These are phyloP conservation scores for Lolium multiflorum DNA, from an alignment of 176 grass and related monocot species.

Conservation along the genomic window DNA sequence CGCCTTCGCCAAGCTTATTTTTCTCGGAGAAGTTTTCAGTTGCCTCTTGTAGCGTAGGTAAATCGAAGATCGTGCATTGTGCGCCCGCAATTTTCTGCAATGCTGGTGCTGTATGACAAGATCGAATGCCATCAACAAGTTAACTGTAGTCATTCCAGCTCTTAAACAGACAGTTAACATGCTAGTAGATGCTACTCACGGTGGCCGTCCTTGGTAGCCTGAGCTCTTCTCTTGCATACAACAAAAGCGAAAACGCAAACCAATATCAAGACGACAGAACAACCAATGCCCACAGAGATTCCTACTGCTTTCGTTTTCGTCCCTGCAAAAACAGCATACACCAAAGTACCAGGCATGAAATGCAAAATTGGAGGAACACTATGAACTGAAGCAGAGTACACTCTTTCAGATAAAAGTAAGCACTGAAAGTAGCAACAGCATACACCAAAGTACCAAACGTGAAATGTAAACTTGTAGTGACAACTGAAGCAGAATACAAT, in stretches of 20 bases:
- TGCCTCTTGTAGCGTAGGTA: slow-evolving; percentile 40
- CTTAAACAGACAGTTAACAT: not conserved
- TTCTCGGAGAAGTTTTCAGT: slow-evolving; percentile 57
- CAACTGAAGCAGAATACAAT: no score
- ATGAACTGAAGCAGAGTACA: not conserved
- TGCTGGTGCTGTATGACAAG: slow-evolving; percentile 31
- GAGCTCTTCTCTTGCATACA: slow-evolving; percentile 32
- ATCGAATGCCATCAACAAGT: slow-evolving; percentile 22
- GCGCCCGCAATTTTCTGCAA: slow-evolving; percentile 45
- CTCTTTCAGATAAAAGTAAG: not conserved
- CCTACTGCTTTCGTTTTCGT: slow-evolving; percentile 24
- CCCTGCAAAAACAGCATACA: slow-evolving; percentile 43
- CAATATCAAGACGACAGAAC: slow-evolving; percentile 36
- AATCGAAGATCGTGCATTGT: slow-evolving; percentile 55
- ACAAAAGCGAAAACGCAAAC: slow-evolving; percentile 30
- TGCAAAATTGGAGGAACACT: not conserved
- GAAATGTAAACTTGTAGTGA: no score
- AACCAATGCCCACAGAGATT: slow-evolving; percentile 33
- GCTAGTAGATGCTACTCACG: slow-evolving; percentile 38
- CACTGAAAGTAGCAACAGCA: not conserved
- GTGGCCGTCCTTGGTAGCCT: slow-evolving; percentile 7
- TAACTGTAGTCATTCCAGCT: not conserved
- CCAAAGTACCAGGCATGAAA: not conserved
- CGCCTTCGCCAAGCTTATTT: slow-evolving; percentile 56
- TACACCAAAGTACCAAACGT: no score